A percentile compares a stretch with the other conserved stretches of the same genome.
Evolutionary conservation across 148 eudicot species (phyloP).

Genomic region (Vaccinium corymbosum): DNA sequence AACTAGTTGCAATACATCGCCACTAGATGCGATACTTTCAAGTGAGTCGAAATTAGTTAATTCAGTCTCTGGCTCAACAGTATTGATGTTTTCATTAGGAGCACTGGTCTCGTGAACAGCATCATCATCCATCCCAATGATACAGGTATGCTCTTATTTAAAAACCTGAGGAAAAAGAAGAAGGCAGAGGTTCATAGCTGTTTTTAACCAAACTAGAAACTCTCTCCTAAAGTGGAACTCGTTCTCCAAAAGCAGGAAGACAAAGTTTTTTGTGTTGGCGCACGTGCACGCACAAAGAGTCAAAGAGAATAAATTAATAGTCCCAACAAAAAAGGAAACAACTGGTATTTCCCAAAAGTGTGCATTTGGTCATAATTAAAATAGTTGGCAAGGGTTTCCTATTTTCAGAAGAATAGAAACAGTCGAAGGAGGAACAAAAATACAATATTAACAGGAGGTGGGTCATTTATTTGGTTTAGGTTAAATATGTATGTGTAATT

Average conservation of each 20-base stretch:
- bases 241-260: background rate
- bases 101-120: conserved; percentile 30
- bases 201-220: background rate
- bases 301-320: background rate
- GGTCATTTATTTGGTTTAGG: background rate
- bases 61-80: conserved; percentile 40
- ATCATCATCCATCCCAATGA: conserved; percentile 44
- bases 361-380: background rate
- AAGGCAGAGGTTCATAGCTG: background rate
- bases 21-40: conserved; percentile 39
- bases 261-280: background rate
- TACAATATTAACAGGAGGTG: background rate
- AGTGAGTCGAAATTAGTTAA: conserved; percentile 27
- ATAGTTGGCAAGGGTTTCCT: background rate
- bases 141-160: conserved; percentile 12
- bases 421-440: background rate
- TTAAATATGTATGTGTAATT: too few relatives aligned
- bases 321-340: background rate
- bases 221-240: background rate
- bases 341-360: background rate
- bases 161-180: conserved; percentile 18
- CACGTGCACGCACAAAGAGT: background rate
- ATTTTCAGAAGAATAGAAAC: background rate
- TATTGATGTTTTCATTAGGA: conserved; percentile 35
- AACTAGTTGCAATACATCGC: conserved; percentile 35